Base-by-base conservation (phyloP, 495 filamentous ascomycete species). In the Penicillium manginii region DNA sequence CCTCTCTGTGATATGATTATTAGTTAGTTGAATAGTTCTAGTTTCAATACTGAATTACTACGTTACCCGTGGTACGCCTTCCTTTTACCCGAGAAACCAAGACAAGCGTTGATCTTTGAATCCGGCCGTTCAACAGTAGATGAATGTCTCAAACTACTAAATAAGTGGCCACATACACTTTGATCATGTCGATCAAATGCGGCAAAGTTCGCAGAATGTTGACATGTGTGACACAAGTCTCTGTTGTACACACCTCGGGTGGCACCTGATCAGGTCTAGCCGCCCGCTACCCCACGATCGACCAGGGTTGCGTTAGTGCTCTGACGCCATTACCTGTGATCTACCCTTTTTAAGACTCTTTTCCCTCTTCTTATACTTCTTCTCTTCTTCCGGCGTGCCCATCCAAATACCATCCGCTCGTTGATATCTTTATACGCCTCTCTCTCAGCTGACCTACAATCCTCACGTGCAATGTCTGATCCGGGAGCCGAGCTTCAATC, bases 401-500 rank as follows among this genome's bases (percentile, higher is more conserved):
- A 43, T 43, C 17, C 7, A n/a, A 19, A 19, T n/a, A 43, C n/a
- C 5, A 9, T 18, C 8, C 17, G n/a, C 40, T 43, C 40, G 17
- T 43, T 43, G 12, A 9, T 43, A 17, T 54, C 50, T 18, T 39
- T 12, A 37, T 51, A 18, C 48, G 21, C 22, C 21, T 9, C 7
- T 8, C n/a, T 23, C 23, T 50, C 48, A 19, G 10, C 0, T n/a
- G 4, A 35, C 32, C 39, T 14, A 12, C 33, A 42, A 19, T 39
- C 50, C 52, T 39, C 58, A 47, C 53, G 50, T 57, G 50, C 55
- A 49, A 70, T 70, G 67, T 68, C 67, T 57, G 65, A 70, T 52
- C 65, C 65, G 18, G 29, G 62, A 33, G 42, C 53, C 53, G 79
- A 80, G 58, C 68, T 81, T 43, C 73, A 83, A 59, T 70, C 75